Conservation (phyloP, 129 eudicot species). For the Centella asiatica region DNA sequence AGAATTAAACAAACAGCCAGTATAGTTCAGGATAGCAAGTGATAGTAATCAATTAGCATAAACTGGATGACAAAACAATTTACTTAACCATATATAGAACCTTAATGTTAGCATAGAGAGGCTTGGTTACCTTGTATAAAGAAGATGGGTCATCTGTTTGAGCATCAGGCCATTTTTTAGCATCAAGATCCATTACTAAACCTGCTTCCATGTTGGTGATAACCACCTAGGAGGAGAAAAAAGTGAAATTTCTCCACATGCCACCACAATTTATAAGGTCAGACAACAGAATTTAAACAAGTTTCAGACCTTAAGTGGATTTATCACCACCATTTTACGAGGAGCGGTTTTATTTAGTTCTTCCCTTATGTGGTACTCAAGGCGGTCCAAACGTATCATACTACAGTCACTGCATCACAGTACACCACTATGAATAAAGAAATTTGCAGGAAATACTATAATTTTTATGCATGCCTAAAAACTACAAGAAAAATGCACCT, state of each 20-base stretch:
- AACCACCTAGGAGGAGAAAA: slow-evolving; percentile 45
- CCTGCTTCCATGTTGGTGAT: slow-evolving; percentile 77
- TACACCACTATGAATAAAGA: not conserved
- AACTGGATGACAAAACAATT: too few relatives aligned
- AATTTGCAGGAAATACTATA: not conserved
- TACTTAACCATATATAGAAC: not conserved
- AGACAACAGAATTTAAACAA: not conserved
- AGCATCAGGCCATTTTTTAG: slow-evolving; percentile 99
- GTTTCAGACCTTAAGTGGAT: slow-evolving; percentile 77
- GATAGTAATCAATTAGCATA: too few relatives aligned
- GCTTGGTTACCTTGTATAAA: slow-evolving; percentile 58
- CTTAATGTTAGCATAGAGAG: not conserved
- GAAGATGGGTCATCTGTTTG: slow-evolving; percentile 70
- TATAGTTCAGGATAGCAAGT: not conserved
- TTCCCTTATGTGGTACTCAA: slow-evolving; percentile 86
- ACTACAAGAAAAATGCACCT: slow-evolving; percentile 33
- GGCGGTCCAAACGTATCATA: slow-evolving; percentile 68
- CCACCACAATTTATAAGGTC: slow-evolving; percentile 1
- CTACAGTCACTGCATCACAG: slow-evolving; percentile 67
- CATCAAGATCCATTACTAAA: slow-evolving; percentile 68
- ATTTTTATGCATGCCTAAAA: not conserved
- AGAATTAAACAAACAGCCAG: not conserved
- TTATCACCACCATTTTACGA: slow-evolving; percentile 78
- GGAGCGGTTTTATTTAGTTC: slow-evolving; percentile 87
- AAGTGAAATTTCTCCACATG: not conserved